A percentile compares a stretch with the other conserved stretches of the same genome.
These are phyloP conservation scores for Bacterosira constricta DNA, from an alignment of 108 stramenopile genomes.

Conservation along the genomic window DNA sequence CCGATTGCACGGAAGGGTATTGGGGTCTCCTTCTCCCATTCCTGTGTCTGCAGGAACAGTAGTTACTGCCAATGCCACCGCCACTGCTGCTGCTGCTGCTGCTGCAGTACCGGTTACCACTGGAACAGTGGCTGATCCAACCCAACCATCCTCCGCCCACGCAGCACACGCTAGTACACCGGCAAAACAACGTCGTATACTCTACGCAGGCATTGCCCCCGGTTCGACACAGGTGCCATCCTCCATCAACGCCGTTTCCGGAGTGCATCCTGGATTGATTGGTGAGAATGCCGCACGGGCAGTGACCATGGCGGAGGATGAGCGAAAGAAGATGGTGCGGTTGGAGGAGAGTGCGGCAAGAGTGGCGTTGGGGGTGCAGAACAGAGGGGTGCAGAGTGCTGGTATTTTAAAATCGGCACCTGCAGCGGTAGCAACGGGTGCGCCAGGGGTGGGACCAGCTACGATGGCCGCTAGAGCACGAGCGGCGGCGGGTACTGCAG, in stretches of 20 bases:
- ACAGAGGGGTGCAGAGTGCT: no score
- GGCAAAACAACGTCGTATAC: constrained; percentile 45
- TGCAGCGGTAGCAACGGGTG: constrained; percentile 3
- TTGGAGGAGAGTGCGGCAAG: constrained; percentile 38
- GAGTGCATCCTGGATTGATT: constrained; percentile 65
- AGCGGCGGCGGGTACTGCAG: neutral
- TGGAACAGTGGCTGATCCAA: neutral
- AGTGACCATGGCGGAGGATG: constrained; percentile 34
- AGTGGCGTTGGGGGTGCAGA: constrained; percentile 25
- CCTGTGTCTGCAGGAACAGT: neutral
- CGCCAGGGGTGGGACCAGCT: no score
- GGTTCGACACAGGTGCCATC: constrained; percentile 73
- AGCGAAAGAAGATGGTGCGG: constrained; percentile 14
- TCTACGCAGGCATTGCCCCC: constrained; percentile 83
- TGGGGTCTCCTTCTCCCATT: constrained; percentile 2
- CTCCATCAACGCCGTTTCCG: constrained; percentile 63
- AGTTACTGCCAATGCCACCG: constrained; percentile 3
- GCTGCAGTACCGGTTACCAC: neutral
- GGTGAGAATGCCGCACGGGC: constrained; percentile 43
- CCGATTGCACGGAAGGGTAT: constrained; percentile 28
- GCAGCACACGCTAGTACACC: constrained; percentile 7
- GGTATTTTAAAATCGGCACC: neutral
- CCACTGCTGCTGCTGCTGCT: constrained; percentile 1
- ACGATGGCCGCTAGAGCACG: constrained; percentile 30
- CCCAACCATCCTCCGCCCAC: no score